Conservation (phyloP, 768 basidiomycete species). For the Mrakia blollopis region DNA sequence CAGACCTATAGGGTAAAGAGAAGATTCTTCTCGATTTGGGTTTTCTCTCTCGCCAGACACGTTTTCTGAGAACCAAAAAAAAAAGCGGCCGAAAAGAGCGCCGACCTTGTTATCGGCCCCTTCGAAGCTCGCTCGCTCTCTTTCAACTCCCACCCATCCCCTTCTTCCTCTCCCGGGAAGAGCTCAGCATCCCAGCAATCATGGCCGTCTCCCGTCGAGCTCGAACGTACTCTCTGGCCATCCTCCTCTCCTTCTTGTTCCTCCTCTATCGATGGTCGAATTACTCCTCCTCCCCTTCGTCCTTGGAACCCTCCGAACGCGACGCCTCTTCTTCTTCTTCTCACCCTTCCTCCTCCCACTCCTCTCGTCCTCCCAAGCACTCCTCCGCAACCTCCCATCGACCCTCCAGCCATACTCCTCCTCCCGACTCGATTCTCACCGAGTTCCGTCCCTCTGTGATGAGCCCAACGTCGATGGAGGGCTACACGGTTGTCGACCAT, state of each 20-base stretch:
- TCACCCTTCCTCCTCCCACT: neutral
- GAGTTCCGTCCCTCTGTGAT: constrained; percentile 1
- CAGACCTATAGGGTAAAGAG: too few relatives aligned
- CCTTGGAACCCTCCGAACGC: neutral
- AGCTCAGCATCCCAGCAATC: too few relatives aligned
- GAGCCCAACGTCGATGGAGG: neutral
- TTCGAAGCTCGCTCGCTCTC: too few relatives aligned
- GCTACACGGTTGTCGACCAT: neutral
- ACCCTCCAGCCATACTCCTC: neutral
- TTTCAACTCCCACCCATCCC: too few relatives aligned
- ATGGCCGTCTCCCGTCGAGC: constrained; percentile 11
- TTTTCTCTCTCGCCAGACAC: too few relatives aligned
- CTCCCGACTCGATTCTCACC: neutral
- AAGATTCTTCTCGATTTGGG: too few relatives aligned
- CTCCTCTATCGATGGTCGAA: constrained; percentile 10
- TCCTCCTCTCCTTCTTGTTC: neutral
- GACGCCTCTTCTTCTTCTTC: neutral
- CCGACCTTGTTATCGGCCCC: too few relatives aligned
- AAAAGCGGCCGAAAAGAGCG: too few relatives aligned
- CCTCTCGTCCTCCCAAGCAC: neutral
- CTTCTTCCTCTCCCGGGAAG: too few relatives aligned
- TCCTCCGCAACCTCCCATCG: neutral
- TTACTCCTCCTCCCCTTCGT: neutral
- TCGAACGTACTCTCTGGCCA: constrained; percentile 3
- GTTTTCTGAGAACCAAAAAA: too few relatives aligned